Percentiles rank a stretch among this genome's conserved stretches.
phyloP scores from a whole-genome alignment of 129 eudicot species.

The Tanacetum coccineum region DNA sequence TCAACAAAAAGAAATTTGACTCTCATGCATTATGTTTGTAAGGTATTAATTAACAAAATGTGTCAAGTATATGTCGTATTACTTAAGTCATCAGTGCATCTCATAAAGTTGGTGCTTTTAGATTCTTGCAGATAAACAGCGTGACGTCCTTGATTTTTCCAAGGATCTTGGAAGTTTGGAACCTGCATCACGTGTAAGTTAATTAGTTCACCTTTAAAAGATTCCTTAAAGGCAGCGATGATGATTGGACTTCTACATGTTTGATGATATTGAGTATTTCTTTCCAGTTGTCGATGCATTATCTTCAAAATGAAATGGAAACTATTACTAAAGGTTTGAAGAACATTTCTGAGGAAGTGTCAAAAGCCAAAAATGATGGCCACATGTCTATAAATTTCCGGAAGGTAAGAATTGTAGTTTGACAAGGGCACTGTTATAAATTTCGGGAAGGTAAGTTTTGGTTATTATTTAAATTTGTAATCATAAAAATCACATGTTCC shows the following conservation, averaged over 20 bases:
- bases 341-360: conserved; percentile 72
- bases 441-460: not conserved
- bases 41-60: conserved; percentile 40
- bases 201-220: not conserved
- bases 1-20: conserved; percentile 87
- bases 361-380: conserved; percentile 83
- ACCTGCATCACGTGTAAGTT: conserved; percentile 63
- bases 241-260: not conserved
- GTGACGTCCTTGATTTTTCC: conserved; percentile 83
- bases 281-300: conserved; percentile 68
- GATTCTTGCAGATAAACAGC: conserved; percentile 83
- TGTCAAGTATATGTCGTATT: not conserved
- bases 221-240: not conserved
- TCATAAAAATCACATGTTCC: too few species aligned
- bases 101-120: conserved; percentile 19
- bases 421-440: not conserved
- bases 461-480: too few species aligned
- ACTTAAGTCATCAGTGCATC: conserved; percentile 14
- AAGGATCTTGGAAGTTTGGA: conserved; percentile 78
- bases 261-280: conserved; percentile 16
- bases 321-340: conserved; percentile 87
- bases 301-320: conserved; percentile 90
- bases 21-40: conserved; percentile 95
- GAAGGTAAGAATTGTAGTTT: conserved; percentile 39
- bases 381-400: conserved; percentile 58